phyloP scores from a whole-genome alignment of 306 rosid species.

The Canavalia ensiformis region DNA sequence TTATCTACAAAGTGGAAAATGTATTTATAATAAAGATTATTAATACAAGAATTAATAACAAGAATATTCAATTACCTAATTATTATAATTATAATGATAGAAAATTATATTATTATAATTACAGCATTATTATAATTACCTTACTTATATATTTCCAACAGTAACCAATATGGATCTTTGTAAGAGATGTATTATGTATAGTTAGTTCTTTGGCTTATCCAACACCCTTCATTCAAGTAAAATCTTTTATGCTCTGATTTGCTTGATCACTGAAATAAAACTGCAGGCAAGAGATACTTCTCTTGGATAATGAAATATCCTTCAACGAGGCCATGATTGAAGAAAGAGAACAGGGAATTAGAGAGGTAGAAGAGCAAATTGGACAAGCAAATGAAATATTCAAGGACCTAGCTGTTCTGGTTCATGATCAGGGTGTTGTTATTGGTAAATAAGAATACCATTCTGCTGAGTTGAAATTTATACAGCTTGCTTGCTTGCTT shows the following conservation, averaged over 20 bases:
- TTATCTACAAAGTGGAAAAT: no score
- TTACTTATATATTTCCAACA: no score
- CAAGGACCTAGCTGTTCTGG: constrained; percentile 88
- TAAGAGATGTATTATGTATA: no score
- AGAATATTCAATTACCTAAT: no score
- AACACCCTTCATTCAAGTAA: constrained; percentile 22
- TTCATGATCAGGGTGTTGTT: constrained; percentile 82
- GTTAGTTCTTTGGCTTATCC: not conserved
- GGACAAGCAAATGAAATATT: constrained; percentile 80
- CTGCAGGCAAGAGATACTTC: constrained; percentile 72
- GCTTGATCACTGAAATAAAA: constrained; percentile 46
- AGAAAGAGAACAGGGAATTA: constrained; percentile 84
- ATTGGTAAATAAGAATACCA: constrained; percentile 61
- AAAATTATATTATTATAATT: no score
- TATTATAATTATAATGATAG: no score
- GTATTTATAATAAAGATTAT: no score
- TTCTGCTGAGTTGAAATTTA: constrained; percentile 16
- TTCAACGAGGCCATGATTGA: constrained; percentile 90
- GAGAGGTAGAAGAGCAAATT: constrained; percentile 78
- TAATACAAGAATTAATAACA: no score
- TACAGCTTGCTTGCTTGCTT: constrained; percentile 19
- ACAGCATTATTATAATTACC: no score
- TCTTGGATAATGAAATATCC: constrained; percentile 71
- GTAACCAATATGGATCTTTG: no score
- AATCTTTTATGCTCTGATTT: constrained; percentile 34